A percentile compares a stretch with the other conserved stretches of the same genome.
Evolutionary conservation across 495 filamentous ascomycete genomes (phyloP).

Genomic region (Penicillium nucicola): DNA sequence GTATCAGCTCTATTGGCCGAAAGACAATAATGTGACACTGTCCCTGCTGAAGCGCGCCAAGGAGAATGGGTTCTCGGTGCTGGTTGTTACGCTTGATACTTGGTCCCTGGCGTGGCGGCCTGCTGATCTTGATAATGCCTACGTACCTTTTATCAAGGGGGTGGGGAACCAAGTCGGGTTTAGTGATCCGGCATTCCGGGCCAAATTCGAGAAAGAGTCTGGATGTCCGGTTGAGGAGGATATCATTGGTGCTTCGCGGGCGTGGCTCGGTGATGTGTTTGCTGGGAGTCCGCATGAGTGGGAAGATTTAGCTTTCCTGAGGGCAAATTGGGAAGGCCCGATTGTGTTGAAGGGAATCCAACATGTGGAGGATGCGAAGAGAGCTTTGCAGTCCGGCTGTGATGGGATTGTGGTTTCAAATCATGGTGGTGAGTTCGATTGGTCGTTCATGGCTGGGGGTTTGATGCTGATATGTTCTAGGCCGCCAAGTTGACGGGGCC

Average conservation of each 20-base stretch:
- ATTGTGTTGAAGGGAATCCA: constrained; percentile 51
- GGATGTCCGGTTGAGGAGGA: constrained; percentile 49
- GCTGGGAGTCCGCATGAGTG: constrained; percentile 52
- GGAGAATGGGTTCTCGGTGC: constrained; percentile 42
- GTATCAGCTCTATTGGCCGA: constrained; percentile 72
- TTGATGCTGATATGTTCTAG: constrained; percentile 18
- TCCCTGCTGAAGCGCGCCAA: constrained; percentile 62
- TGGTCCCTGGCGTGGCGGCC: constrained; percentile 54
- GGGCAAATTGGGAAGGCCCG: constrained; percentile 58
- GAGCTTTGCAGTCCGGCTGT: constrained; percentile 45
- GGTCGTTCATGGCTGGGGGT: background rate
- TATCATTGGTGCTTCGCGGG: constrained; percentile 36
- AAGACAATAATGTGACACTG: constrained; percentile 54
- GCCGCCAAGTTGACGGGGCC: constrained; percentile 65
- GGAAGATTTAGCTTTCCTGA: constrained; percentile 55
- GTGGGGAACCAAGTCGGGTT: constrained; percentile 44
- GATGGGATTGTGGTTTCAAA: constrained; percentile 55
- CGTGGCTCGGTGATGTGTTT: constrained; percentile 51
- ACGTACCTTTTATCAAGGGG: constrained; percentile 47
- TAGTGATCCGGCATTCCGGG: constrained; percentile 61
- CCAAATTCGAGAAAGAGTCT: constrained; percentile 46
- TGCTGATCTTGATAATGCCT: constrained; percentile 61
- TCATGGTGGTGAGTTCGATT: constrained; percentile 42
- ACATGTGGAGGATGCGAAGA: constrained; percentile 48
- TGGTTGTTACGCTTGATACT: constrained; percentile 44